Percentiles rank a stretch among this genome's conserved stretches.
phyloP scores from a whole-genome alignment of 352 stramenopile genomes.

The Phytophthora fragariaefolia region DNA sequence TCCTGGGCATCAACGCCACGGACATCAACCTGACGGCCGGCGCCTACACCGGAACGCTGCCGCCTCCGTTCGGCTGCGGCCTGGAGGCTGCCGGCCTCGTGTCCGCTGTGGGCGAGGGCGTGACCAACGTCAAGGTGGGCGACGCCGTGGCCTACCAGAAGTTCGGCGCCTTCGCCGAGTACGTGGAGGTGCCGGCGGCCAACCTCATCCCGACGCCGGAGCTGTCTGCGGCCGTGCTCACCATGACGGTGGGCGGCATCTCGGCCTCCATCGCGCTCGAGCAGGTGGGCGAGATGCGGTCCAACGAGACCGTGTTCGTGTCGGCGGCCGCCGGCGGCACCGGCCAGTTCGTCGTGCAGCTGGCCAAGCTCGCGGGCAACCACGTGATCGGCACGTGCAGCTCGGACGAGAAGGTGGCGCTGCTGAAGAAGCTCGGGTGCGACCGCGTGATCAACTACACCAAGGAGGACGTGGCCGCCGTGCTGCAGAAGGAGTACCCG shows the following conservation, averaged over 20 bases:
- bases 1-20: conserved; percentile 57
- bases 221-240: conserved; percentile 21
- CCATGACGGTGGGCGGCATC: conserved; percentile 34
- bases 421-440: conserved; percentile 31
- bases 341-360: conserved; percentile 30
- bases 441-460: conserved; percentile 41
- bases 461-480: conserved; percentile 30
- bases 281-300: conserved; percentile 34
- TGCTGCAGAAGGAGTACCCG: conserved; percentile 38
- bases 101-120: conserved; percentile 38
- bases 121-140: conserved; percentile 50
- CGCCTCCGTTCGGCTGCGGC: conserved; percentile 57
- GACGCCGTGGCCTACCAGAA: conserved; percentile 51
- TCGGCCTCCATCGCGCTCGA: conserved; percentile 33
- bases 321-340: conserved; percentile 33
- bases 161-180: conserved; percentile 31
- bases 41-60: conserved; percentile 32
- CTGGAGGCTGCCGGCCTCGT: conserved; percentile 53
- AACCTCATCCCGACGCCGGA: conserved; percentile 32
- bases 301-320: conserved; percentile 31
- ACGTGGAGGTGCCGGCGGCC: conserved; percentile 23
- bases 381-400: conserved; percentile 38
- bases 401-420: conserved; percentile 30
- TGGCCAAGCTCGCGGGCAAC: conserved; percentile 35
- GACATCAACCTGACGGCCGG: conserved; percentile 59